Evolutionary conservation across 768 basidiomycete genomes (phyloP).

Genomic region (Amanita muscaria): DNA sequence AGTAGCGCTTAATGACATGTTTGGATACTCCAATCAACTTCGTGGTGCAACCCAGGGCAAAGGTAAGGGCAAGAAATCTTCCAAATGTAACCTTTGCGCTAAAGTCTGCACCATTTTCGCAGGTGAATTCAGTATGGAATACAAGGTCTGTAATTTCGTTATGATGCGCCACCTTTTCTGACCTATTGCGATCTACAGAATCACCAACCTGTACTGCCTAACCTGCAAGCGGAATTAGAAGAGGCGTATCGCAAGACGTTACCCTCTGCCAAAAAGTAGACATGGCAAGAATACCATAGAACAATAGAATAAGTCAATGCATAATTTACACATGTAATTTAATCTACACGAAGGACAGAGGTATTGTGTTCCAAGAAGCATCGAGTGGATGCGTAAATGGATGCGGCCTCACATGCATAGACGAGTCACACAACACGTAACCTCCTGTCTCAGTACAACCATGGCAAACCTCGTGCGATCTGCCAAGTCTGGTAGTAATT

Average conservation of each 20-base stretch:
- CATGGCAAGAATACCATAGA: too few species aligned
- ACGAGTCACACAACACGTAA: too few species aligned
- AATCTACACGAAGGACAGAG: too few species aligned
- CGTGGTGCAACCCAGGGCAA: conserved; percentile 96
- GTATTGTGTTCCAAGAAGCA: too few species aligned
- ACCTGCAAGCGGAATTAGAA: conserved; percentile 82
- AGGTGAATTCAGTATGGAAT: conserved; percentile 76
- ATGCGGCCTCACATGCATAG: too few species aligned
- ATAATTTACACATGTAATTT: too few species aligned
- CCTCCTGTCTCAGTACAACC: too few species aligned
- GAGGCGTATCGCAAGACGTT: conserved; percentile 79
- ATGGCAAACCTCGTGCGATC: too few species aligned
- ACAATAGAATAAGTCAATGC: too few species aligned
- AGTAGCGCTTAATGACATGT: conserved; percentile 97
- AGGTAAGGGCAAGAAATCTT: conserved; percentile 28
- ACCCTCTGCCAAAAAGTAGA: conserved; percentile 62
- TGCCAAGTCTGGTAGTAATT: too few species aligned
- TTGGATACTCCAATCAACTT: conserved; percentile 89
- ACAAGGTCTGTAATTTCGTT: conserved; percentile 37
- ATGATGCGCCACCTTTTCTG: conserved; percentile 1
- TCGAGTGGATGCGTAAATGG: too few species aligned
- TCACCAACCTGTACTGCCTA: conserved; percentile 78
- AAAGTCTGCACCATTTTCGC: background rate
- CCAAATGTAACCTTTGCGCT: background rate
- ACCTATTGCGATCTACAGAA: conserved; percentile 29